Conservation (phyloP, 495 filamentous ascomycete genomes). For the Symbiotaphrina buchneri region DNA sequence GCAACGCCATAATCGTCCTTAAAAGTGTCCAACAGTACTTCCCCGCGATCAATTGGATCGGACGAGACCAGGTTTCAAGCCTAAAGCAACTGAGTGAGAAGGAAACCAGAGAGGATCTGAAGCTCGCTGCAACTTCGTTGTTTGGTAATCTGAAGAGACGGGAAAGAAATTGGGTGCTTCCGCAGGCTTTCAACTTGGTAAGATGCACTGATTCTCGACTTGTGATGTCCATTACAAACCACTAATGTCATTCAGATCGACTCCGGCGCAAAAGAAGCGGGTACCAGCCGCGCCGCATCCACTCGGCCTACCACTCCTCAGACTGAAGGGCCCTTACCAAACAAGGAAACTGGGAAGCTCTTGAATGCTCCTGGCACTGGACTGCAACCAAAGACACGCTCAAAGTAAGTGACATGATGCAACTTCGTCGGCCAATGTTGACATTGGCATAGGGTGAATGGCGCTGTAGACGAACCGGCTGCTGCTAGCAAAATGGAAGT, state of each 20-base stretch:
- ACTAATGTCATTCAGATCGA: constrained; percentile 11
- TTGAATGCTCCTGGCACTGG: constrained; percentile 25
- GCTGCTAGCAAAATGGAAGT: constrained; percentile 26
- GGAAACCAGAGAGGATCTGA: constrained; percentile 67
- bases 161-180: constrained; percentile 64
- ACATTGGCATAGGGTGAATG: constrained; percentile 11
- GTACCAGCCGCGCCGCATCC: constrained; percentile 9
- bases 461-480: constrained; percentile 12
- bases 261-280: constrained; percentile 1
- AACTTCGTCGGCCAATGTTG: constrained; percentile 4
- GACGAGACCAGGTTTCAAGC: constrained; percentile 38
- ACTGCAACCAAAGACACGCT: constrained; percentile 17
- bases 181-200: constrained; percentile 43
- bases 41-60: constrained; percentile 78
- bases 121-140: constrained; percentile 69
- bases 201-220: constrained; percentile 8
- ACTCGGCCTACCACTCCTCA: constrained; percentile 17
- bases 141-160: constrained; percentile 61
- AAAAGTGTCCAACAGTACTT: constrained; percentile 60
- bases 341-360: constrained; percentile 14
- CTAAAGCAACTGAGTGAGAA: constrained; percentile 43
- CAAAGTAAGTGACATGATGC: constrained; percentile 17
- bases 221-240: constrained; percentile 7
- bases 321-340: too few relatives aligned
- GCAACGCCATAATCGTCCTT: constrained; percentile 82